These are phyloP conservation scores for Zea luxurians DNA, from an alignment of 176 grass and related monocot genomes.

Conservation along the genomic window DNA sequence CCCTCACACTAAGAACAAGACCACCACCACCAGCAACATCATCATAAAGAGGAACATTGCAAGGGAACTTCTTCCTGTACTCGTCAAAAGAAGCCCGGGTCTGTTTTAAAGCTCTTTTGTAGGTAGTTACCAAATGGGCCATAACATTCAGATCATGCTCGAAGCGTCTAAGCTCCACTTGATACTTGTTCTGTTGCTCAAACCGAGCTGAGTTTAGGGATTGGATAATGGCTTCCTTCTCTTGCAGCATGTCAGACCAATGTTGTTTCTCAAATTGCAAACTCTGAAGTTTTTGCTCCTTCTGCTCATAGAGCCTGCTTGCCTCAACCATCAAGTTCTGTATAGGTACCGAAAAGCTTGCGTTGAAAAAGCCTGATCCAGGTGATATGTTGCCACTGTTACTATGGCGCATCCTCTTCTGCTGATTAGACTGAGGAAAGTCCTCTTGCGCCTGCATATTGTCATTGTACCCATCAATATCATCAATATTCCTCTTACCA, in stretches of 20 bases:
- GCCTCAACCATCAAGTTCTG: slow-evolving; percentile 43
- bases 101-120: slow-evolving; percentile 60
- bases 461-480: slow-evolving; percentile 65
- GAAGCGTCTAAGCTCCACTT: slow-evolving; percentile 56
- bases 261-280: slow-evolving; percentile 52
- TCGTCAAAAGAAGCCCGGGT: slow-evolving; percentile 46
- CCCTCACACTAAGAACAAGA: slow-evolving; percentile 62
- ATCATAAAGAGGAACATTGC: slow-evolving; percentile 51
- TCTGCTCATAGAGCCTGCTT: slow-evolving; percentile 56
- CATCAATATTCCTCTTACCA: slow-evolving; percentile 72
- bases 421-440: slow-evolving; percentile 56
- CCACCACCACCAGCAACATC: slow-evolving; percentile 61
- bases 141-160: slow-evolving; percentile 79
- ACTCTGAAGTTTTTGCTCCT: slow-evolving; percentile 52
- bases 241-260: slow-evolving; percentile 44
- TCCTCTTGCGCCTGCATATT: slow-evolving; percentile 47
- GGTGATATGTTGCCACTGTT: slow-evolving; percentile 38
- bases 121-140: slow-evolving; percentile 55
- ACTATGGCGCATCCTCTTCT: slow-evolving; percentile 50
- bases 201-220: slow-evolving; percentile 53
- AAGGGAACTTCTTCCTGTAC: slow-evolving; percentile 69
- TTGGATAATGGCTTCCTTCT: slow-evolving; percentile 63
- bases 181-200: slow-evolving; percentile 68
- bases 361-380: slow-evolving; percentile 43
- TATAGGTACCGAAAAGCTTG: slow-evolving; percentile 43